Base-by-base conservation (phyloP, 441 rosid species). In the Pelargonium citronellum region DNA sequence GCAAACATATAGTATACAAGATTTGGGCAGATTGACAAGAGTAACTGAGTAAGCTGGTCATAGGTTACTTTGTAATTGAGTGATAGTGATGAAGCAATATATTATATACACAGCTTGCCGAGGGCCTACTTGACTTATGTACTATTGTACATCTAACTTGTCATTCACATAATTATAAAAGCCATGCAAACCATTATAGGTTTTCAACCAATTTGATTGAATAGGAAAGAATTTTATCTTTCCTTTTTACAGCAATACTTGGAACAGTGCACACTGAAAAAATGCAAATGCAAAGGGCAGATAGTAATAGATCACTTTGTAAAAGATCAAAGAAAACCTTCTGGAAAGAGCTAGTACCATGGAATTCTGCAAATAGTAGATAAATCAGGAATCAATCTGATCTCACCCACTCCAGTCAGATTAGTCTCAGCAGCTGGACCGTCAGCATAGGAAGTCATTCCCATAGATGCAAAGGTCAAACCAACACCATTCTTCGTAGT, bases 301-400 rank as follows among this genome's bases (percentile, higher is more conserved):
- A 37, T 55, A 51, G 27, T 61, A 67, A 64, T 55, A 27, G 2
- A 61, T 61, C 51, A 44, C 2, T 46, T 16, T 17, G 20, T 69
- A 41, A 16, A 68, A 69, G 55, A 71, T 15, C 67, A 66, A 60
- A 24, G 4, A 55, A 17, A 51, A 7, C 24, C 11, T 22, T 19
- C 44, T 53, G 44, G 34, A 75, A 69, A 43, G 5, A 34, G 7
- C 17, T 3, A 39, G 69, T 89, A 95, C 99, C 98, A 92, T 68
- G 98, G 98, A 75, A 92, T 84, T 77, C 73, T 75, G 78, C 65
- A 70, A 76, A 74, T 87, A 20, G 97, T 90, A 46, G 87, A 83
- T 74, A 89, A 77, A 85, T 92, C 97, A 71, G 97, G 97, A 70
- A 95, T 83, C 72, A 92, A 66, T 79, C 98, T 89, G 75, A 90